Percentiles rank a stretch among this genome's conserved stretches.
Evolutionary conservation across 2,329 filamentous ascomycete species (phyloP).

Genomic region (Ophiocordyceps robertsii): DNA sequence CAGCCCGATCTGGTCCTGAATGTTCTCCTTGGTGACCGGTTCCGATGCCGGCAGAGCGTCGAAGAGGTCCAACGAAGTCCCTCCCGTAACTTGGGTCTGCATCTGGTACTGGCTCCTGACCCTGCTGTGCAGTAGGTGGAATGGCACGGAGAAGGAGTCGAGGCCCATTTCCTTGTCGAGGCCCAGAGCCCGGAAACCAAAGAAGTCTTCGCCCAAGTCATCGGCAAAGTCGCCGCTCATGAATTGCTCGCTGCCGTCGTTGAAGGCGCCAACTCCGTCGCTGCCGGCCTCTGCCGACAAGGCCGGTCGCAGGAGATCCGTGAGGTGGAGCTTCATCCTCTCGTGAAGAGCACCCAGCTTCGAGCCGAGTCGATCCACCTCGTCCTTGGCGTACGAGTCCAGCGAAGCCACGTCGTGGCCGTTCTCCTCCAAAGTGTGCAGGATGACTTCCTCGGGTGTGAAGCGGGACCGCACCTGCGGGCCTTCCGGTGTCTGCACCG

Average conservation of each 20-base stretch:
- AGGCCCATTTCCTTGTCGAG: slow-evolving; percentile 84
- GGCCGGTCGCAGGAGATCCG: slow-evolving; percentile 86
- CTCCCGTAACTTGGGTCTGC: slow-evolving; percentile 50
- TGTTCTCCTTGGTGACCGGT: slow-evolving; percentile 64
- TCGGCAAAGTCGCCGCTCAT: slow-evolving; percentile 94
- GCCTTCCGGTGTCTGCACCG: slow-evolving; percentile 31
- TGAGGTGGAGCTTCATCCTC: slow-evolving; percentile 82
- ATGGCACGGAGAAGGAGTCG: slow-evolving; percentile 75
- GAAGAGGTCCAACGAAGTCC: slow-evolving; percentile 48
- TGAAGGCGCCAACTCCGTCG: slow-evolving; percentile 84
- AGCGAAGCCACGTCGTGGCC: slow-evolving; percentile 71
- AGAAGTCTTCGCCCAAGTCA: slow-evolving; percentile 97
- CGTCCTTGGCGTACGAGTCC: slow-evolving; percentile 81
- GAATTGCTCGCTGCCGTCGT: slow-evolving; percentile 94
- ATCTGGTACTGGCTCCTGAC: slow-evolving; percentile 77
- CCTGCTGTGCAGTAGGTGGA: slow-evolving; percentile 85
- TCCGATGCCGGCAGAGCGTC: slow-evolving; percentile 56
- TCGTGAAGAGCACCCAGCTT: slow-evolving; percentile 82
- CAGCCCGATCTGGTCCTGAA: slow-evolving; percentile 71
- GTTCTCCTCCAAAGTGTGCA: slow-evolving; percentile 76
- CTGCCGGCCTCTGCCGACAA: slow-evolving; percentile 59
- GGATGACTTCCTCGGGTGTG: slow-evolving; percentile 69
- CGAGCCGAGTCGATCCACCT: slow-evolving; percentile 70
- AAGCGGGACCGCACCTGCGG: slow-evolving; percentile 49
- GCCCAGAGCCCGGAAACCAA: slow-evolving; percentile 91